Evolutionary conservation across 164 flowering plant genomes (phyloP), one percentile per base, ranked within the genome.

Genomic region (Liriodendron chinense): DNA sequence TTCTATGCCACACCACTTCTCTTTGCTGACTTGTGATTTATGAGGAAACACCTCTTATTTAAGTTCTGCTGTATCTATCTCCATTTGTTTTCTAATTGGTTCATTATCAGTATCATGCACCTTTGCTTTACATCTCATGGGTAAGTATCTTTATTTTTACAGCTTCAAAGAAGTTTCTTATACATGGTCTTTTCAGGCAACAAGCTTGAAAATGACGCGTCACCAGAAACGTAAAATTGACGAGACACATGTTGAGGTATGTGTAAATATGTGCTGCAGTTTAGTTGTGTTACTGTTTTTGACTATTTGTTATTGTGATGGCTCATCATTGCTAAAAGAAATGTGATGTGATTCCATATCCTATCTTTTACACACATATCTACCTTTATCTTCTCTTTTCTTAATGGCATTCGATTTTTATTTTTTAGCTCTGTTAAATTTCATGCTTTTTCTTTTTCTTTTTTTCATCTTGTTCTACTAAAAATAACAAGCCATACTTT

Each of bases 211-310:
- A 81, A 96, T 93, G 98, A 96, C 99, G 1, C 96, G 98, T 12
- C 99, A 96, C 81, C 99, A 96, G 81, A 96, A 94, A 69, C 91
- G 99, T 10, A 96, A 96, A 89, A 96, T 96, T 82, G 98, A 94
- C 73, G 99, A 96, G 84, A 91, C 92, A 61, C 99, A 94, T 83
- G 97, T 96, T n/a, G 99, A 96, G 98, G 98, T 92, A 80, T 49
- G 76, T 16, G 9, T 65, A 50, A 47, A 48, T 47, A 28, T 34
- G 43, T 34, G 43, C 43, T 34, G 43, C 43, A 34, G 43, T 34
- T 34, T 34, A 34, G 43, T 34, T 34, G 43, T 34, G 43, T 34
- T 34, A 34, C 43, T 34, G 43, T 34, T 3, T 6, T 34, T 34
- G 43, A 34, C 43, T 34, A 34, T 34, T 34, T 34, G 43, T 1